Conservation (phyloP, 179 eudicot species). For the Camellia oleifera region DNA sequence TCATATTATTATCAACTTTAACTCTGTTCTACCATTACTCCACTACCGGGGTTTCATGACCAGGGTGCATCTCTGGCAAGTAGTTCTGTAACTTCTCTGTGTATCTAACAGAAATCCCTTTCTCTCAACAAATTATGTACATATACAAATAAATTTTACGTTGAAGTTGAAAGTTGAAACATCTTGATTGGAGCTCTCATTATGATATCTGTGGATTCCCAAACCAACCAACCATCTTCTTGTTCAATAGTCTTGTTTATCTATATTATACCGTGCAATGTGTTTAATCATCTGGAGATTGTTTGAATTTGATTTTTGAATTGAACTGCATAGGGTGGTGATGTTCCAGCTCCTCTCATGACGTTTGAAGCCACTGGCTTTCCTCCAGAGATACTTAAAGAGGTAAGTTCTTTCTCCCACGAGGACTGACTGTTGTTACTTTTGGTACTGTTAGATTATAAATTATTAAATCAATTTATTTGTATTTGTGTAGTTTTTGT, state of each 20-base stretch:
- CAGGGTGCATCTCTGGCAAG: not conserved
- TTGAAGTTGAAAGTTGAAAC: not conserved
- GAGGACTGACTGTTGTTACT: not conserved
- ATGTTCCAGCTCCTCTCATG: conserved; percentile 77
- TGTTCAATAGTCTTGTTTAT: not conserved
- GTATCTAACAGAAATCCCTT: not conserved
- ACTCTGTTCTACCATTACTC: not conserved
- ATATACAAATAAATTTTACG: not conserved
- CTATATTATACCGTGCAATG: not conserved
- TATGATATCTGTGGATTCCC: not conserved
- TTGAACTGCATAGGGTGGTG: conserved; percentile 55
- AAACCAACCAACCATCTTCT: not conserved
- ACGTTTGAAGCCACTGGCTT: conserved; percentile 75
- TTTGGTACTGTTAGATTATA: conserved; percentile 7
- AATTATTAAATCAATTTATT: not conserved
- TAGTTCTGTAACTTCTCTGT: not conserved
- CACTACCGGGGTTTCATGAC: not conserved
- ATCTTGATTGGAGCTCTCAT: not conserved
- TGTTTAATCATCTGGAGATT: not conserved
- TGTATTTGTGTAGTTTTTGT: conserved; percentile 18
- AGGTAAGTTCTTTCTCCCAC: conserved; percentile 41
- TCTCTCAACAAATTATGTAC: not conserved
- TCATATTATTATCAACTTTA: not conserved
- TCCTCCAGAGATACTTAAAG: conserved; percentile 67
- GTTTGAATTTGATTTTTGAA: conserved; percentile 19